These are phyloP conservation scores for Xylariales sp. DNA, from an alignment of 2,329 filamentous ascomycete genomes.

Conservation along the genomic window DNA sequence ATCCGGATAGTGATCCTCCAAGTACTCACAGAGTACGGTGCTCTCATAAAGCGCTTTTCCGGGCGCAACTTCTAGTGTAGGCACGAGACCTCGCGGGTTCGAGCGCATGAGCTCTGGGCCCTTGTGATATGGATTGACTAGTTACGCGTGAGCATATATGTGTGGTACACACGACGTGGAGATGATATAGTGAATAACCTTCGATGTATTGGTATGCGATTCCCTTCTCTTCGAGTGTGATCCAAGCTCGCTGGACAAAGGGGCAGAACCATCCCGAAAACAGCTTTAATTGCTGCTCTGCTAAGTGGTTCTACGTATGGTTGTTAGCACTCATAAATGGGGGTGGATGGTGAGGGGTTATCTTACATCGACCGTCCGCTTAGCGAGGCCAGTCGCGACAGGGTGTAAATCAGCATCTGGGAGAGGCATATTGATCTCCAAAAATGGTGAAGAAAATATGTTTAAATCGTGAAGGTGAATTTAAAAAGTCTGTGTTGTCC, in stretches of 20 bases:
- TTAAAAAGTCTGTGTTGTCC: not conserved
- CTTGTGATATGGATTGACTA: constrained; percentile 70
- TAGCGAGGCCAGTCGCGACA: constrained; percentile 46
- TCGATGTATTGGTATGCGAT: constrained; percentile 70
- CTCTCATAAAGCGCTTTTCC: constrained; percentile 66
- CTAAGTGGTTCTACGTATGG: constrained; percentile 43
- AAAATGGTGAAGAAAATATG: not conserved
- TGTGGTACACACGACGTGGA: no score
- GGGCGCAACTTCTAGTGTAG: constrained; percentile 57
- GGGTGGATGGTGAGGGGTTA: not conserved
- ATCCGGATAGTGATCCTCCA: constrained; percentile 68
- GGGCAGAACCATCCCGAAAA: constrained; percentile 45
- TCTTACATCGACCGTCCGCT: constrained; percentile 45
- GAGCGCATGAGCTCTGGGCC: constrained; percentile 62
- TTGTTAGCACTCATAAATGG: not conserved
- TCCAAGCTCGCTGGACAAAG: constrained; percentile 66
- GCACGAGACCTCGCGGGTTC: constrained; percentile 69
- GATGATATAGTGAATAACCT: constrained; percentile 22
- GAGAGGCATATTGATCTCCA: constrained; percentile 38
- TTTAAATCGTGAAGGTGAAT: not conserved
- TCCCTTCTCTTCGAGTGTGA: constrained; percentile 67
- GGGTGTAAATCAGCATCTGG: constrained; percentile 46
- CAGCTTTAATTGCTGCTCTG: constrained; percentile 41
- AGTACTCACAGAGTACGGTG: constrained; percentile 67
- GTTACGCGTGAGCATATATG: not conserved